Percentiles rank a stretch among this genome's conserved stretches.
Evolutionary conservation across 2,329 filamentous ascomycete genomes (phyloP).

Genomic region (Ambrosiella xylebori): DNA sequence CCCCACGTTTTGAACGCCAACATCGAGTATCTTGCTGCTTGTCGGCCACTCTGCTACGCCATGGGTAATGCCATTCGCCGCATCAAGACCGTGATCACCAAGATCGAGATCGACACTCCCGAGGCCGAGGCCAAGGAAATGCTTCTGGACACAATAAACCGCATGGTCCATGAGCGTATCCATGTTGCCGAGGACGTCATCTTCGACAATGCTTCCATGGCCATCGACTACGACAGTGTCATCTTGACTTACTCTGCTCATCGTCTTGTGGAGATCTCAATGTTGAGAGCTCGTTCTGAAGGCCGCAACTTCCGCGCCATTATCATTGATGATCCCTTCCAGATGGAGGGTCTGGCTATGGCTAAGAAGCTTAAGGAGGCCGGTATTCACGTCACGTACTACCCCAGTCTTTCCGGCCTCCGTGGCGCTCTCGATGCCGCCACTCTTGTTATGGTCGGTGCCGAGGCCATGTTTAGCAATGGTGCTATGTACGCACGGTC

Average conservation of each 20-base stretch:
- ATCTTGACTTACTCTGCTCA: conserved; percentile 78
- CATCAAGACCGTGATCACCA: conserved; percentile 82
- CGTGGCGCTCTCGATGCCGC: conserved; percentile 49
- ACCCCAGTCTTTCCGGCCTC: conserved; percentile 57
- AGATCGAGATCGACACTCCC: conserved; percentile 69
- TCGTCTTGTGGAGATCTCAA: conserved; percentile 66
- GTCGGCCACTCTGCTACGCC: conserved; percentile 85
- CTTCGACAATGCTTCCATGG: conserved; percentile 52
- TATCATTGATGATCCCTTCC: conserved; percentile 55
- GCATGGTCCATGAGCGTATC: conserved; percentile 79
- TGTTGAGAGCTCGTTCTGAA: conserved; percentile 51
- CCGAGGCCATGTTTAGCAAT: conserved; percentile 91
- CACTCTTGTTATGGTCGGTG: conserved; percentile 70
- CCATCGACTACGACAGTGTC: conserved; percentile 64
- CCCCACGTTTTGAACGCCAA: conserved; percentile 83
- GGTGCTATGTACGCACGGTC: conserved; percentile 75
- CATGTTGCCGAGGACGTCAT: conserved; percentile 77
- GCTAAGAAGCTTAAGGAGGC: conserved; percentile 50
- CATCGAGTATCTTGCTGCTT: conserved; percentile 85
- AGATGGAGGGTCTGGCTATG: conserved; percentile 36
- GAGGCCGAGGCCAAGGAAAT: conserved; percentile 68
- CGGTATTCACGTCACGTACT: conserved; percentile 66
- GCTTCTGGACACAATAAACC: conserved; percentile 67
- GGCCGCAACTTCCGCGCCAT: conserved; percentile 71
- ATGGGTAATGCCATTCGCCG: conserved; percentile 95